These are phyloP conservation scores for Polygonum aviculare DNA, from an alignment of 148 eudicot species.

Conservation along the genomic window DNA sequence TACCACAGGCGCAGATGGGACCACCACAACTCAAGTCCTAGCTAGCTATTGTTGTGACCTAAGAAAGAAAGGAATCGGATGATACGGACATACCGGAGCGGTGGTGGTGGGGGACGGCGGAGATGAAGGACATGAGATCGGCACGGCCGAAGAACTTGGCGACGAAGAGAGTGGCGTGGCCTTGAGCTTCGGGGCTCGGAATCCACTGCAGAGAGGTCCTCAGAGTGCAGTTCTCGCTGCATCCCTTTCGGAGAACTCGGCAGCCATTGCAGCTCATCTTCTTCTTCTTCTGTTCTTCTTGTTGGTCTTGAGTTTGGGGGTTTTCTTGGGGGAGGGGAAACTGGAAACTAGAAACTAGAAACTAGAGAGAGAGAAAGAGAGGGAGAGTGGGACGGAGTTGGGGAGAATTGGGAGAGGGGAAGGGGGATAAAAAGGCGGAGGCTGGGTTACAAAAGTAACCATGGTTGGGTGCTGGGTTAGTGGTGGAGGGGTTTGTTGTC, in stretches of 20 bases:
- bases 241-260: slow-evolving; percentile 42
- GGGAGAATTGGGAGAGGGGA: not conserved
- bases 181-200: slow-evolving; percentile 36
- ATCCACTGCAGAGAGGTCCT: slow-evolving; percentile 55
- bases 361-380: not conserved
- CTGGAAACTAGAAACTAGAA: not conserved
- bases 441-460: slow-evolving; percentile 13
- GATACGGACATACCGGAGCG: slow-evolving; percentile 31
- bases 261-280: slow-evolving; percentile 81
- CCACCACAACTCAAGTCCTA: not conserved
- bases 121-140: slow-evolving; percentile 52
- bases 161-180: slow-evolving; percentile 50
- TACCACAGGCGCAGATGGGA: not conserved
- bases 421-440: not conserved
- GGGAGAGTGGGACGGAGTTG: not conserved
- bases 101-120: slow-evolving; percentile 35
- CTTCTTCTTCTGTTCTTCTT: not conserved
- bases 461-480: slow-evolving; percentile 9
- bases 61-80: not conserved
- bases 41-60: not conserved
- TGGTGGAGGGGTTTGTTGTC: not conserved
- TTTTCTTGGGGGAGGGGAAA: not conserved
- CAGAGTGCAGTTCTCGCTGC: slow-evolving; percentile 42
- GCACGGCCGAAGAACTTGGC: slow-evolving; percentile 66
- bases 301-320: slow-evolving; percentile 2